A percentile compares a stretch with the other conserved stretches of the same genome.
Conservation (phyloP, 768 basidiomycete species). For the Leucosporidium scottii region DNA sequence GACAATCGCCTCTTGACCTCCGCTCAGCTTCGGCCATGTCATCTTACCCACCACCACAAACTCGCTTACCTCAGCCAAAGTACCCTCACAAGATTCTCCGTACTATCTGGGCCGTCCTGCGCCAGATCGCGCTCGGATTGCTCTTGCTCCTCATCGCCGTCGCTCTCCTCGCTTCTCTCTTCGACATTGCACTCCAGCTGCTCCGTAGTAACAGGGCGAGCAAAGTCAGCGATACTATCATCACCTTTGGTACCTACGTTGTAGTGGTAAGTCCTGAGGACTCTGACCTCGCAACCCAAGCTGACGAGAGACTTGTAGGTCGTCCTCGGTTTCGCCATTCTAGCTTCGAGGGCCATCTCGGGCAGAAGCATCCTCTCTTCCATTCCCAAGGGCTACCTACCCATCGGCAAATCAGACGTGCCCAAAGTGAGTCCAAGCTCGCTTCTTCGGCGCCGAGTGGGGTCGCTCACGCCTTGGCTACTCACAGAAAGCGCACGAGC, state of each 20-base stretch:
- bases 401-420: conserved; percentile 1
- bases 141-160: conserved; percentile 1
- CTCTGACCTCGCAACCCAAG: neutral
- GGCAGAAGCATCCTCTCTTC: neutral
- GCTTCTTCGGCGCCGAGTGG: neutral
- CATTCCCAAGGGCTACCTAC: conserved; percentile 16
- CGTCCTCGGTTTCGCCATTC: neutral
- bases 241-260: conserved; percentile 6
- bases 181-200: conserved; percentile 5
- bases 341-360: neutral
- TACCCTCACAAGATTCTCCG: neutral
- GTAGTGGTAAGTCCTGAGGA: neutral
- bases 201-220: neutral
- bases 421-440: neutral
- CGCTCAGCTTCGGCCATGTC: too few relatives aligned
- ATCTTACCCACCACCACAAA: too few relatives aligned
- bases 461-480: neutral
- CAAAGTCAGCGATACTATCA: conserved; percentile 3
- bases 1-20: too few relatives aligned
- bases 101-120: neutral
- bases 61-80: too few relatives aligned
- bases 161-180: neutral
- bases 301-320: neutral
- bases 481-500: conserved; percentile 2
- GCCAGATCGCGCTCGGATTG: neutral